phyloP scores from a whole-genome alignment of 495 filamentous ascomycete genomes.

The Lophiostoma macrostomum region DNA sequence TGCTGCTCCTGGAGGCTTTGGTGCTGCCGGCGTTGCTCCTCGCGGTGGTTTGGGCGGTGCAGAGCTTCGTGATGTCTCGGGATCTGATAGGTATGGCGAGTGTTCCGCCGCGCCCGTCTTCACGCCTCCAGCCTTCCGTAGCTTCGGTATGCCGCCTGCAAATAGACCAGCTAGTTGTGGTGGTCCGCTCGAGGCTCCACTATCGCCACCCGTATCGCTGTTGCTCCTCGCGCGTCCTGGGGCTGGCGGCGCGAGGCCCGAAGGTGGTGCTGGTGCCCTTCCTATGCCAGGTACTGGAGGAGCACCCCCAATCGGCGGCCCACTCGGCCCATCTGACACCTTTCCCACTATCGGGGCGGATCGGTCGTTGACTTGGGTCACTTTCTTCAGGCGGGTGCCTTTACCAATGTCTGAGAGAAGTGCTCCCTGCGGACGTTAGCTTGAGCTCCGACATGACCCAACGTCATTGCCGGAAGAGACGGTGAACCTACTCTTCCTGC shows the following conservation, averaged over 20 bases:
- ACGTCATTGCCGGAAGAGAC: not conserved
- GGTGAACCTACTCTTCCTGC: slow-evolving; percentile 54
- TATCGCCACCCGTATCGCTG: slow-evolving; percentile 59
- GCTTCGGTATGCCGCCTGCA: slow-evolving; percentile 90
- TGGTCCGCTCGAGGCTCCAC: slow-evolving; percentile 54
- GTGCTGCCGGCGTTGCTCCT: slow-evolving; percentile 58
- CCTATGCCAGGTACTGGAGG: slow-evolving; percentile 73
- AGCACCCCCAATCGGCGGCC: slow-evolving; percentile 64
- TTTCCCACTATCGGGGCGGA: slow-evolving; percentile 72
- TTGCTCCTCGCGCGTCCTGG: slow-evolving; percentile 77
- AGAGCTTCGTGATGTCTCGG: slow-evolving; percentile 58
- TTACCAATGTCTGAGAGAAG: slow-evolving; percentile 87
- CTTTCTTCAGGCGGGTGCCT: slow-evolving; percentile 78
- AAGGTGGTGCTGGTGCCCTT: slow-evolving; percentile 59
- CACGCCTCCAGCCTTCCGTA: slow-evolving; percentile 80
- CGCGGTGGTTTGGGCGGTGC: slow-evolving; percentile 47
- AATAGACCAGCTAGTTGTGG: slow-evolving; percentile 88
- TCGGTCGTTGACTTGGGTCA: slow-evolving; percentile 77
- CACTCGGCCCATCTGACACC: slow-evolving; percentile 53
- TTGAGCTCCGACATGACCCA: slow-evolving; percentile 32
- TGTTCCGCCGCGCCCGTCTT: slow-evolving; percentile 81
- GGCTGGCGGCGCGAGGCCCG: slow-evolving; percentile 72
- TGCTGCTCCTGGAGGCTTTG: slow-evolving; percentile 65
- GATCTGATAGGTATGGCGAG: slow-evolving; percentile 75
- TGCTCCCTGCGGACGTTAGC: slow-evolving; percentile 61